Conservation (phyloP, 1,139 yeast species). For the Yamadazyma siamensis region DNA sequence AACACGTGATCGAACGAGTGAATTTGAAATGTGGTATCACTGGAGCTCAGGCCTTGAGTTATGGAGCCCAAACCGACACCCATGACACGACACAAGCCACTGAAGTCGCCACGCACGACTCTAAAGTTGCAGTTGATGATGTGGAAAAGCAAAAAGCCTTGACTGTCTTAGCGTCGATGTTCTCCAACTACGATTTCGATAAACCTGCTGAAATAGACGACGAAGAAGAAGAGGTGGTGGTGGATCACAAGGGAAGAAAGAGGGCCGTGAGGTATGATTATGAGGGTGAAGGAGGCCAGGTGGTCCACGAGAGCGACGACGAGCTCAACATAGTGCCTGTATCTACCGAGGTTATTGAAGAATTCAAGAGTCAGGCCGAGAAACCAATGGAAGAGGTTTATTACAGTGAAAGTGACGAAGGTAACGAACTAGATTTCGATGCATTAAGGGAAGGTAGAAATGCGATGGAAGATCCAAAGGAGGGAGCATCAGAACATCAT, state of each 20-base stretch:
- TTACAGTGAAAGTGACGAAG: slow-evolving; percentile 46
- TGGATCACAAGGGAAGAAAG: slow-evolving; percentile 47
- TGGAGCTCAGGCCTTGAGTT: slow-evolving; percentile 18
- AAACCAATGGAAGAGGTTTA: slow-evolving; percentile 31
- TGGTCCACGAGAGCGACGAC: slow-evolving; percentile 17
- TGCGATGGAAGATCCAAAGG: slow-evolving; percentile 11
- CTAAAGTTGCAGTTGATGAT: slow-evolving; percentile 19
- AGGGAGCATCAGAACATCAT: slow-evolving; percentile 1
- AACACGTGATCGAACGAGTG: slow-evolving; percentile 67
- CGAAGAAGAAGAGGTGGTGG: slow-evolving; percentile 41
- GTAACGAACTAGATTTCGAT: slow-evolving; percentile 30
- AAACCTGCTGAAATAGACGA: slow-evolving; percentile 55
- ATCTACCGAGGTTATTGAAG: slow-evolving; percentile 19
- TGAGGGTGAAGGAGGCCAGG: slow-evolving; percentile 28
- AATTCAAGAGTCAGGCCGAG: slow-evolving; percentile 17
- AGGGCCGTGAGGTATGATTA: slow-evolving; percentile 33
- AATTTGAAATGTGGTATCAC: slow-evolving; percentile 23
- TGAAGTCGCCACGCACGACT: slow-evolving; percentile 14
- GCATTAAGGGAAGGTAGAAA: slow-evolving; percentile 15
- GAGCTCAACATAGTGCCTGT: slow-evolving; percentile 11
- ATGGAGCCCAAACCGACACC: slow-evolving; percentile 18
- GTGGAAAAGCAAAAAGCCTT: slow-evolving; percentile 30
- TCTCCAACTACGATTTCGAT: slow-evolving; percentile 56
- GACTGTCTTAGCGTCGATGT: slow-evolving; percentile 49
- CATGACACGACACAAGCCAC: slow-evolving; percentile 10